Evolutionary conservation across 768 basidiomycete species (phyloP).

Genomic region (Mycena galopus): DNA sequence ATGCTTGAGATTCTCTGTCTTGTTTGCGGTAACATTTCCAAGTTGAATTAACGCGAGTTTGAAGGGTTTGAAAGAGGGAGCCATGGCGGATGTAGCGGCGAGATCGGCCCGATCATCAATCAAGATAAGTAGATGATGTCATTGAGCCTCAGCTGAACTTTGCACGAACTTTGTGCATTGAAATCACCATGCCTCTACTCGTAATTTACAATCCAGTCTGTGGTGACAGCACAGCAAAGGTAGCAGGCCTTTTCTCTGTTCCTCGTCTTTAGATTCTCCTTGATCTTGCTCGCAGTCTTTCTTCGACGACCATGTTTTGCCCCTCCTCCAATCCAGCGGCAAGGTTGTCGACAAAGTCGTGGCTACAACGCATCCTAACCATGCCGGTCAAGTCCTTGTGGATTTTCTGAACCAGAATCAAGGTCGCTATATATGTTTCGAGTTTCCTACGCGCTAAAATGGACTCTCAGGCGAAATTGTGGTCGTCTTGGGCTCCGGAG

Average conservation of each 20-base stretch:
- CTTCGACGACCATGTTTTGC: conserved; percentile 72
- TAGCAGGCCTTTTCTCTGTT: not conserved
- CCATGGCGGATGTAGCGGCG: not conserved
- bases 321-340: conserved; percentile 64
- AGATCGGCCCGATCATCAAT: not conserved
- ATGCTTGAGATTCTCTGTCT: conserved; percentile 84
- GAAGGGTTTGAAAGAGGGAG: conserved; percentile 71
- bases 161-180: too few species aligned
- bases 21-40: conserved; percentile 78
- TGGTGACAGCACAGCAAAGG: conserved; percentile 69
- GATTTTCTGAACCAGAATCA: conserved; percentile 52
- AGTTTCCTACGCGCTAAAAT: conserved; percentile 6
- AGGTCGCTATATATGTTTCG: conserved; percentile 30
- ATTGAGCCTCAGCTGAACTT: not conserved
- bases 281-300: conserved; percentile 50
- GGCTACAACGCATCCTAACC: conserved; percentile 63
- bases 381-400: conserved; percentile 66
- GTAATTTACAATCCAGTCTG: conserved; percentile 83
- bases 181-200: conserved; percentile 60
- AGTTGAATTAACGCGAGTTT: conserved; percentile 92
- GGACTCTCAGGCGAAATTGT: conserved; percentile 46
- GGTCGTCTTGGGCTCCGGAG: conserved; percentile 83
- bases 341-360: conserved; percentile 55
- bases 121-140: not conserved
- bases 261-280: not conserved